Conservation (phyloP, 1,139 yeast genomes). For the Pichia sp. region DNA sequence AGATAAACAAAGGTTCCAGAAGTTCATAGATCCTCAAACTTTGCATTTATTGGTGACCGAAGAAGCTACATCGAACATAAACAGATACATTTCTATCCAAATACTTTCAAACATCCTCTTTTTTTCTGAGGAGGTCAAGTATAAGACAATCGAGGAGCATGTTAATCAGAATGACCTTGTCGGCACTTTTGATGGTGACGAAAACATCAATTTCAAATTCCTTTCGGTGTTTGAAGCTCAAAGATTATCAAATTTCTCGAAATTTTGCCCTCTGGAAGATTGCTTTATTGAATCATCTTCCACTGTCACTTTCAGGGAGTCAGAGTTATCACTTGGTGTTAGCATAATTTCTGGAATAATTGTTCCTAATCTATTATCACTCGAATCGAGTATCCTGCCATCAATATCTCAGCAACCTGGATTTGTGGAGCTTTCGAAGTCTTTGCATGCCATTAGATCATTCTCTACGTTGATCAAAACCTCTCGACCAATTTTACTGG, state of each 20-base stretch:
- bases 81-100: conserved; percentile 53
- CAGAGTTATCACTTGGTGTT: conserved; percentile 45
- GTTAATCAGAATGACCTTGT: conserved; percentile 27
- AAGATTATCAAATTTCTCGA: conserved; percentile 50
- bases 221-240: conserved; percentile 67
- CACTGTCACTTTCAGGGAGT: conserved; percentile 28
- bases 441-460: conserved; percentile 46
- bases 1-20: conserved; percentile 51
- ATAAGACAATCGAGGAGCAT: conserved; percentile 41
- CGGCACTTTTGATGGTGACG: conserved; percentile 48
- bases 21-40: conserved; percentile 49
- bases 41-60: conserved; percentile 42
- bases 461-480: conserved; percentile 57
- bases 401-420: conserved; percentile 33
- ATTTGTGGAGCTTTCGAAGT: conserved; percentile 65
- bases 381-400: conserved; percentile 42
- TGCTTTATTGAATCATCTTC: conserved; percentile 12
- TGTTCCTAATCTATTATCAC: conserved; percentile 46
- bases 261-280: conserved; percentile 17
- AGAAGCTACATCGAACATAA: conserved; percentile 31
- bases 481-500: conserved; percentile 65
- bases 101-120: conserved; percentile 52
- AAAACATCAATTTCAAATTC: conserved; percentile 49
- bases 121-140: conserved; percentile 54
- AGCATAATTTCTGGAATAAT: conserved; percentile 71